Percentiles rank a stretch among this genome's conserved stretches.
Conservation (phyloP, 768 basidiomycete species). For the Gloeophyllum trabeum region DNA sequence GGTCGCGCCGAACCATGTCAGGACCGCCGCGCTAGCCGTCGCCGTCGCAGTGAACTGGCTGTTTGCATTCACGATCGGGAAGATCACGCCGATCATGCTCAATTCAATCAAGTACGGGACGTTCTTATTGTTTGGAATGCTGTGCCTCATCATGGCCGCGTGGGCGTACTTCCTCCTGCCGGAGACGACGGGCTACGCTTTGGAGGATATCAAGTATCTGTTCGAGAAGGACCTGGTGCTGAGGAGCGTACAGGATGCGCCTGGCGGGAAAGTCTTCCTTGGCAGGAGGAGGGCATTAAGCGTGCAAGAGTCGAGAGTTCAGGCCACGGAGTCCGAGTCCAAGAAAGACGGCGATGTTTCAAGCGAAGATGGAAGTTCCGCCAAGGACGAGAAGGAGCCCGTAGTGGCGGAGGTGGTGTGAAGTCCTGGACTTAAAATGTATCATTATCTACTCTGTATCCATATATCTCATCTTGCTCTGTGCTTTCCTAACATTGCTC, state of each 20-base stretch:
- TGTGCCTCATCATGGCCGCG: conserved; percentile 26
- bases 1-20: conserved; percentile 32
- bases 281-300: conserved; percentile 12
- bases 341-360: too few relatives aligned
- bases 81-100: conserved; percentile 29
- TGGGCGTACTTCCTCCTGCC: conserved; percentile 35
- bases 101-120: conserved; percentile 16
- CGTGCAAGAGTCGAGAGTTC: not conserved
- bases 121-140: conserved; percentile 30
- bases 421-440: too few relatives aligned
- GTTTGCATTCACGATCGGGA: conserved; percentile 33
- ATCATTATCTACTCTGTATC: too few relatives aligned
- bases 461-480: too few relatives aligned
- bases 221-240: conserved; percentile 28
- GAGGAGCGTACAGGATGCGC: conserved; percentile 28
- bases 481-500: too few relatives aligned
- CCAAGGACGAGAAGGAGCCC: too few relatives aligned
- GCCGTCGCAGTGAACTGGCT: conserved; percentile 33
- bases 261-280: conserved; percentile 25
- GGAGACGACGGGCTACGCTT: conserved; percentile 32
- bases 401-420: too few relatives aligned
- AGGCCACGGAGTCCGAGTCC: too few relatives aligned
- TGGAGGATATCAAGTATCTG: conserved; percentile 34
- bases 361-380: too few relatives aligned
- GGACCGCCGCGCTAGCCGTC: conserved; percentile 24